Evolutionary conservation across 306 rosid species (phyloP).

Genomic region (Vigna nakashimae): DNA sequence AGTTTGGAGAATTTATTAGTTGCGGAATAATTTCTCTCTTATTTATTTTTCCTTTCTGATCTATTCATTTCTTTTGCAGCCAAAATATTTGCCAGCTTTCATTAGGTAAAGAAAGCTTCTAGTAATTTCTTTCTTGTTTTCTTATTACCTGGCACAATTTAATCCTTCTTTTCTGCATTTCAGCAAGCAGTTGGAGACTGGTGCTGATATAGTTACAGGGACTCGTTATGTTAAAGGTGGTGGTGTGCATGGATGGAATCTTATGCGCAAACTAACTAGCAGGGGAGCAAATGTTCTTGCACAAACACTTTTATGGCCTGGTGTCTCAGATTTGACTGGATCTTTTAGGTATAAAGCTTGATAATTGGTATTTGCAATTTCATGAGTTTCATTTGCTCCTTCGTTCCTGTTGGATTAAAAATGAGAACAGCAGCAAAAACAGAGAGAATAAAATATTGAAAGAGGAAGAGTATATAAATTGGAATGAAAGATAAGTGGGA

Average conservation of each 20-base stretch:
- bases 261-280: slow-evolving; percentile 98
- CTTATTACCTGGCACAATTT: slow-evolving; percentile 10
- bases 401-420: too few relatives aligned
- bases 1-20: slow-evolving; percentile 8
- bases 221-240: slow-evolving; percentile 96
- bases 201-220: slow-evolving; percentile 93
- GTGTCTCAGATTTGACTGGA: slow-evolving; percentile 97
- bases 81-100: slow-evolving; percentile 89
- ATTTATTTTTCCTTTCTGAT: slow-evolving; percentile 42
- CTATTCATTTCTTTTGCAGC: slow-evolving; percentile 64
- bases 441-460: too few relatives aligned
- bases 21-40: neutral
- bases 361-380: slow-evolving; percentile 37
- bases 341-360: slow-evolving; percentile 74
- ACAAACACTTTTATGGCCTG: slow-evolving; percentile 95
- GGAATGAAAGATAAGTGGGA: too few relatives aligned
- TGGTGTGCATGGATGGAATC: slow-evolving; percentile 99
- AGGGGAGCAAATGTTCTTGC: slow-evolving; percentile 99
- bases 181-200: slow-evolving; percentile 80
- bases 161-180: slow-evolving; percentile 15
- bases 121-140: slow-evolving; percentile 21
- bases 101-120: slow-evolving; percentile 62
- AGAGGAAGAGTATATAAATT: too few relatives aligned
- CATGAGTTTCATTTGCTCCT: slow-evolving; percentile 35
- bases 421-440: too few relatives aligned